Base-by-base conservation (phyloP, 331 rosid species). In the Quercus lobata region DNA sequence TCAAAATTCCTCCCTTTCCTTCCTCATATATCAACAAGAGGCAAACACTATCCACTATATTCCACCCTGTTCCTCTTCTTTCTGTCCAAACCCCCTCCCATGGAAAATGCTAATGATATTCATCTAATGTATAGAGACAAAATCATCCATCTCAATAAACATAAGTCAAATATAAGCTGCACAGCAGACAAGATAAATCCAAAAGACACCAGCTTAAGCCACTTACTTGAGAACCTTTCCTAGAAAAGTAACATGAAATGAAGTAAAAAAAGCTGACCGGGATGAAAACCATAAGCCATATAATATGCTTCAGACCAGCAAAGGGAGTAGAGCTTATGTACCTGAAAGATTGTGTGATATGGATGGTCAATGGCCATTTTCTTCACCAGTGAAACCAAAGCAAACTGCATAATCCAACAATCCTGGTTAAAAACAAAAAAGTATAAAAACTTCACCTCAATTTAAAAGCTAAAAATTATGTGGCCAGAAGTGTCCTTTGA, bases 331-430 rank as follows among this genome's bases (percentile, higher is more conserved):
- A 57, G 41, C 22, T 35, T 22, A n/a, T 86, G 10, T 89, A 94
- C 98, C 88, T 92, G 97, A 87, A 91, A 90, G 79, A 94, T 80
- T 19, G 98, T 89, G 80, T 94, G 98, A 69, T 91, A 92, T 34
- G 98, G 98, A 86, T 94, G 98, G 83, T 92, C 93, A 72, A 94
- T 82, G 63, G 97, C 87, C 97, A 94, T 91, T 88, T 94, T 94
- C 91, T 91, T 94, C 90, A 92, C 91, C 14, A 92, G 91, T 73
- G 97, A 91, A 87, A 88, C 88, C 91, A 94, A 86, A 66, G 93
- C 98, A 88, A 81, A 88, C 98, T 94, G 97, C 90, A 86, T 30
- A 76, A 5, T 60, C 69, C 83, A 32, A 76, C 44, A 80, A 73
- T 69, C 61, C 49, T 56, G n/a, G 72, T 56, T 86, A 72, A 81